Evolutionary conservation across 306 rosid species (phyloP), one percentile per base, ranked within the genome.

Genomic region (Castanea sativa): DNA sequence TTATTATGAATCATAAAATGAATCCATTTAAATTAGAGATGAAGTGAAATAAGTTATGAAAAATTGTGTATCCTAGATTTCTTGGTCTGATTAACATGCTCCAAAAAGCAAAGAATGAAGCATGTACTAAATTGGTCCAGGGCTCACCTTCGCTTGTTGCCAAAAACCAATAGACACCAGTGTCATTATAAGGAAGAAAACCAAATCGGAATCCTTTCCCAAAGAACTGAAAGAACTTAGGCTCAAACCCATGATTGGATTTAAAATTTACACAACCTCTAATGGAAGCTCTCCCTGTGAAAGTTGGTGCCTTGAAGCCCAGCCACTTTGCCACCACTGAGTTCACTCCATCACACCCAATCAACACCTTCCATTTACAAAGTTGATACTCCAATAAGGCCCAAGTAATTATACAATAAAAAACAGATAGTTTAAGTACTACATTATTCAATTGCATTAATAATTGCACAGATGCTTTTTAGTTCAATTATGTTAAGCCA

Each of bases 301-400:
- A 81, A 20, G 81, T 55, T 0, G 93, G 85, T 27, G 79, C 75
- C 58, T 88, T 87, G 67, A 94, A 89, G 41, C 93, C 94, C 7
- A 94, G 69, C 92, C 94, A 91, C 80, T 85, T 88, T 33, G 91
- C 90, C 13, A 92, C 98, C 60, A 78, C 19, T 0, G 98, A 92
- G 83, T 94, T 94, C 53, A 94, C 91, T 82, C 98, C 94, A 84
- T 94, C 98, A 79, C 91, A 88, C 18, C 97, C 98, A 30, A 94
- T 82, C 78, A 92, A 78, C 29, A 87, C 94, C 97, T 92, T 65
- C 25, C 20, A 55, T 73, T 59, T 73, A 60, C 73, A 71, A 69
- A 45, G 60, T 11, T 1, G 2, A 59, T 65, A 23, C 33, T 55
- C 32, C 21, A 73, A 14, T 58, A 3, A 45, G 21, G 70, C 33